Evolutionary conservation across 805 yeast species (phyloP).

Genomic region (Torulaspora maleeae): DNA sequence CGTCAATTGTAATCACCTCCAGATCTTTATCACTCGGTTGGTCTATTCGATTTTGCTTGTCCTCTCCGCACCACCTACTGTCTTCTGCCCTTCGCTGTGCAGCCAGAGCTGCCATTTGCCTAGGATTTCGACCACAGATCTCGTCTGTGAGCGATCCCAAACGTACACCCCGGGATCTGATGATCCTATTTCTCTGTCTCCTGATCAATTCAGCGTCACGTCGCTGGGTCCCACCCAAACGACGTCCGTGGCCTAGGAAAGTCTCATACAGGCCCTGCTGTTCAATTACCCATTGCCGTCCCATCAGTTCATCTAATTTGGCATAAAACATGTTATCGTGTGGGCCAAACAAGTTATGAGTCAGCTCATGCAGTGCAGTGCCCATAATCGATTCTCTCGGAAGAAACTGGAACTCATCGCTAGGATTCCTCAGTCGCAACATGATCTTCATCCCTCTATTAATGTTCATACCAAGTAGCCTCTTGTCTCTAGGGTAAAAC

Average conservation of each 20-base stretch:
- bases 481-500: constrained; percentile 66
- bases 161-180: constrained; percentile 10
- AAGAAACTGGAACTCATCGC: constrained; percentile 49
- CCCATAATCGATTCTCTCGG: constrained; percentile 67
- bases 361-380: constrained; percentile 82
- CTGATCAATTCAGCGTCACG: constrained; percentile 2
- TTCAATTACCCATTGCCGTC: constrained; percentile 40
- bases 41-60: constrained; percentile 6
- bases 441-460: constrained; percentile 70
- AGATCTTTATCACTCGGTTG: constrained; percentile 20
- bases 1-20: constrained; percentile 18
- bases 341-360: constrained; percentile 76
- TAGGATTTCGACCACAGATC: constrained; percentile 14
- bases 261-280: constrained; percentile 29
- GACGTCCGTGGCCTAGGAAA: constrained; percentile 33
- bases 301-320: constrained; percentile 56
- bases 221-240: constrained; percentile 18
- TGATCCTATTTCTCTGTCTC: constrained; percentile 5
- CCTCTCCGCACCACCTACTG: constrained; percentile 23
- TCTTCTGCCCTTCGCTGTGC: constrained; percentile 30
- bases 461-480: constrained; percentile 75
- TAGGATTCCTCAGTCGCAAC: constrained; percentile 60
- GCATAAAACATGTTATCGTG: constrained; percentile 71
- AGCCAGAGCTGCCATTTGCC: constrained; percentile 35
- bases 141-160: constrained; percentile 10